phyloP scores from a whole-genome alignment of 345 rosid genomes.

The Aquilaria malaccensis region DNA sequence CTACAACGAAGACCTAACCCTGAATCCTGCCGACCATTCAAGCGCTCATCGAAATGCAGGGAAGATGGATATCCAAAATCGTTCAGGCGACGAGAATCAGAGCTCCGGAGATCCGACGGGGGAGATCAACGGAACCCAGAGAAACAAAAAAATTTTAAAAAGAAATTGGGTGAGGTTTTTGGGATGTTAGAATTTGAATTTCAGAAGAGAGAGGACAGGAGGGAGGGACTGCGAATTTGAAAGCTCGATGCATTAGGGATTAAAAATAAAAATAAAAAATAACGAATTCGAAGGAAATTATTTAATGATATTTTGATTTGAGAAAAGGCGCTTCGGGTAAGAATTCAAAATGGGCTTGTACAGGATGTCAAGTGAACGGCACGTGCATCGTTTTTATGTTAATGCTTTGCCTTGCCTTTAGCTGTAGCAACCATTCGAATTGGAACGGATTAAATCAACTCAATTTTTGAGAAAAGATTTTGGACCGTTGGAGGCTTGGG shows the following conservation, averaged over 20 bases:
- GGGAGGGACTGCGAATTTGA: conserved; percentile 13
- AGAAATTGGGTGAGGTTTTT: background rate
- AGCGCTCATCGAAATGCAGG: conserved; percentile 1
- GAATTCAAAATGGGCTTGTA: conserved; percentile 38
- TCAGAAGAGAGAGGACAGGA: background rate
- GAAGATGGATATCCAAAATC: conserved; percentile 4
- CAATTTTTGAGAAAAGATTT: too few relatives aligned
- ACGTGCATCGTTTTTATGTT: conserved; percentile 14
- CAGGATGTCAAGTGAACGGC: conserved; percentile 24
- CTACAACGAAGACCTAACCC: conserved; percentile 3
- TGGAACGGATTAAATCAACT: too few relatives aligned
- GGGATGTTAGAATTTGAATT: conserved; percentile 19
- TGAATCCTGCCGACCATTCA: conserved; percentile 7
- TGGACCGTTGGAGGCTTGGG: too few relatives aligned
- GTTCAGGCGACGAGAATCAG: conserved; percentile 2
- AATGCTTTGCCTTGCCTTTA: too few relatives aligned
- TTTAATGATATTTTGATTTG: conserved; percentile 15
- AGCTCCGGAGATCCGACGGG: conserved; percentile 8
- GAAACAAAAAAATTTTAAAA: background rate
- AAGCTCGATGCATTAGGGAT: conserved; percentile 7
- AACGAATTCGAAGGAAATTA: conserved; percentile 9
- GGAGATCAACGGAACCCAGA: conserved; percentile 5
- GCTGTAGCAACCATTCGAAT: too few relatives aligned
- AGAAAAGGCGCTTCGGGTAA: conserved; percentile 37
- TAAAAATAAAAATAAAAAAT: too few relatives aligned